phyloP scores from a whole-genome alignment of 139 green algal species.

The Asterochloris erici region DNA sequence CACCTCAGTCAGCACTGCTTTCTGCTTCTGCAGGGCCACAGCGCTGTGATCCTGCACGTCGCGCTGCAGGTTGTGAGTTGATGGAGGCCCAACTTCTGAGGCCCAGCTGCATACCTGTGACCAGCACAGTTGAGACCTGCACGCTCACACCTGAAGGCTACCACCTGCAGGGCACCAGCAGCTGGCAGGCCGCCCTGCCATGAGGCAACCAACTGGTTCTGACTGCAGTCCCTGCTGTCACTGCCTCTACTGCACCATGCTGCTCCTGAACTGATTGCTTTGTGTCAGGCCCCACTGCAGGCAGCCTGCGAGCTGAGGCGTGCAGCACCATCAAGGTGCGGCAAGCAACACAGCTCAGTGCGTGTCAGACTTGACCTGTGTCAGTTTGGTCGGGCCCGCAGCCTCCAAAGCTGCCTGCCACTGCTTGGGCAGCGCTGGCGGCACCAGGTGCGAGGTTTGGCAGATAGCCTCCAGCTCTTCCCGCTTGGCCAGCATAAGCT shows the following conservation, averaged over 20 bases:
- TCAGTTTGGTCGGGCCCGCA: not conserved
- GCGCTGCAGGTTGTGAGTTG: not conserved
- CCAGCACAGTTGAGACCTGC: too few relatives aligned
- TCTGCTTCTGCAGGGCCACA: not conserved
- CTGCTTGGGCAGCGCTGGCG: constrained; percentile 18
- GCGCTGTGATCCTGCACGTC: not conserved
- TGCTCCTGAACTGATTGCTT: not conserved
- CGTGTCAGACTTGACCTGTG: not conserved
- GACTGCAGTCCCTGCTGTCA: too few relatives aligned
- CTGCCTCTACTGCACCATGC: too few relatives aligned
- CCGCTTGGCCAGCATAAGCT: constrained; percentile 41
- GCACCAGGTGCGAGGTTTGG: constrained; percentile 34
- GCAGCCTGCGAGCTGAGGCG: not conserved
- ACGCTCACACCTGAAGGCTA: too few relatives aligned
- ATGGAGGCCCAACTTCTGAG: not conserved
- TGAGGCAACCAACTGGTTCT: too few relatives aligned
- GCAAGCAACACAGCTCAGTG: not conserved
- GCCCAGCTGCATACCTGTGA: too few relatives aligned
- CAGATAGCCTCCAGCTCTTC: constrained; percentile 46
- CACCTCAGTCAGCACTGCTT: not conserved
- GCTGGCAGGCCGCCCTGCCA: too few relatives aligned
- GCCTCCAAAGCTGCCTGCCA: constrained; percentile 3
- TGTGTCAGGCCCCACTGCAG: not conserved
- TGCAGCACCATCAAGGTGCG: not conserved
- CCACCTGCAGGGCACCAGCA: too few relatives aligned